Evolutionary conservation across 169 alveolate genomes (phyloP).

Genomic region (Theileria parva): DNA sequence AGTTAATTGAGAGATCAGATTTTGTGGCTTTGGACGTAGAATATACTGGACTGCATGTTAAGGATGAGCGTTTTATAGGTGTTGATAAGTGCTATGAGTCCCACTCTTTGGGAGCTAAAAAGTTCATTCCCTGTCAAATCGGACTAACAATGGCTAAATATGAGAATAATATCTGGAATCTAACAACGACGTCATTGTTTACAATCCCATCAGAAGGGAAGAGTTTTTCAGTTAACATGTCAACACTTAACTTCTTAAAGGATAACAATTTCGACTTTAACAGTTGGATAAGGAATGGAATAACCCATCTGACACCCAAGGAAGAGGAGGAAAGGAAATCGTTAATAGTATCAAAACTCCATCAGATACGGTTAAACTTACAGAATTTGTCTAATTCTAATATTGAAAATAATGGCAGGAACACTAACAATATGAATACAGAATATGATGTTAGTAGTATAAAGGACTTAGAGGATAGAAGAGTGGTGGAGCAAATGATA

Average conservation of each 20-base stretch:
- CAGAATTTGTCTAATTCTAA: neutral
- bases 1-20: constrained; percentile 69
- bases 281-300: constrained; percentile 81
- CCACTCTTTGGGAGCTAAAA: constrained; percentile 82
- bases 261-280: constrained; percentile 85
- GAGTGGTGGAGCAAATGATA: constrained; percentile 64
- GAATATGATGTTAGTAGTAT: constrained; percentile 41
- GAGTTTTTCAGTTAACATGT: constrained; percentile 75
- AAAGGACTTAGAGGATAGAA: constrained; percentile 72
- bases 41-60: constrained; percentile 77
- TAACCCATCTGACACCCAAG: constrained; percentile 76
- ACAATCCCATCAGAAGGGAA: constrained; percentile 77
- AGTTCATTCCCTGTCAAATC: constrained; percentile 83
- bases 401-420: neutral
- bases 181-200: constrained; percentile 82
- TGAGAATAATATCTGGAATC: constrained; percentile 70
- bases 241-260: constrained; percentile 76
- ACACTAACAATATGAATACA: constrained; percentile 31
- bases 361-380: constrained; percentile 28
- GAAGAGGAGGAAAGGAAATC: constrained; percentile 74
- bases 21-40: constrained; percentile 79
- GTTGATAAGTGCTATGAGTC: constrained; percentile 84
- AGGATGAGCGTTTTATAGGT: constrained; percentile 81
- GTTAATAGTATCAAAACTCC: constrained; percentile 49
- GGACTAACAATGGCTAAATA: constrained; percentile 82